These are phyloP conservation scores for Suillus luteus DNA, from an alignment of 768 basidiomycete genomes.

Conservation along the genomic window DNA sequence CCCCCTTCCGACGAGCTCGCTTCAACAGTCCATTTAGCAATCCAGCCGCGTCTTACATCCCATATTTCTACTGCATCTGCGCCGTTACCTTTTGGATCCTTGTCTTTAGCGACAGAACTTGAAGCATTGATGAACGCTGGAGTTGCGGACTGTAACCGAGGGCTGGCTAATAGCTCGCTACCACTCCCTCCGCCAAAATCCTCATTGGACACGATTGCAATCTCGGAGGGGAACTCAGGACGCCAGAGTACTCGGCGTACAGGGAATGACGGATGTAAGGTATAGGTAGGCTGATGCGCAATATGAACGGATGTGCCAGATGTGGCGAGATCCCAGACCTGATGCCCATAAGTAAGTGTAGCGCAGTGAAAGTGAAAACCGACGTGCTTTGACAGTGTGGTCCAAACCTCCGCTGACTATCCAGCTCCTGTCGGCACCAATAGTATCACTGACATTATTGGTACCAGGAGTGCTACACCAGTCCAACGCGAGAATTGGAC, in stretches of 20 bases:
- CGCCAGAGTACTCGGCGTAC: conserved; percentile 78
- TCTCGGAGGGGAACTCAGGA: conserved; percentile 72
- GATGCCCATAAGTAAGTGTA: conserved; percentile 11
- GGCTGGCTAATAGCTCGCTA: conserved; percentile 27
- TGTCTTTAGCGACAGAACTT: conserved; percentile 15
- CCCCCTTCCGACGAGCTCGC: conserved; percentile 69
- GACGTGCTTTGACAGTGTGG: conserved; percentile 68
- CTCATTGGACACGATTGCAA: conserved; percentile 70
- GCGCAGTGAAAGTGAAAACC: background rate
- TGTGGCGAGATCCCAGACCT: conserved; percentile 72
- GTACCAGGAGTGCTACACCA: conserved; percentile 52
- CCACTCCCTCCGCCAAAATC: conserved; percentile 45
- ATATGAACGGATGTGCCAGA: conserved; percentile 50
- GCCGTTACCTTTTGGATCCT: conserved; percentile 18
- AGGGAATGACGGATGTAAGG: conserved; percentile 72
- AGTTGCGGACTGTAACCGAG: conserved; percentile 27
- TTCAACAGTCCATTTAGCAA: conserved; percentile 80
- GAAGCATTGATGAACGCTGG: conserved; percentile 24
- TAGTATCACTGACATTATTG: conserved; percentile 19
- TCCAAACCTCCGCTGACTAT: conserved; percentile 80
- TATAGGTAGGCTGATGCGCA: conserved; percentile 64
- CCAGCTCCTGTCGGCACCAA: conserved; percentile 54
- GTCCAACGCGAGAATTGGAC: conserved; percentile 71
- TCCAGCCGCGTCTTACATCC: conserved; percentile 80
- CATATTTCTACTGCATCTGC: conserved; percentile 75